These are phyloP conservation scores for Alternaria longipes DNA, from an alignment of 2,329 filamentous ascomycete species.

Conservation along the genomic window DNA sequence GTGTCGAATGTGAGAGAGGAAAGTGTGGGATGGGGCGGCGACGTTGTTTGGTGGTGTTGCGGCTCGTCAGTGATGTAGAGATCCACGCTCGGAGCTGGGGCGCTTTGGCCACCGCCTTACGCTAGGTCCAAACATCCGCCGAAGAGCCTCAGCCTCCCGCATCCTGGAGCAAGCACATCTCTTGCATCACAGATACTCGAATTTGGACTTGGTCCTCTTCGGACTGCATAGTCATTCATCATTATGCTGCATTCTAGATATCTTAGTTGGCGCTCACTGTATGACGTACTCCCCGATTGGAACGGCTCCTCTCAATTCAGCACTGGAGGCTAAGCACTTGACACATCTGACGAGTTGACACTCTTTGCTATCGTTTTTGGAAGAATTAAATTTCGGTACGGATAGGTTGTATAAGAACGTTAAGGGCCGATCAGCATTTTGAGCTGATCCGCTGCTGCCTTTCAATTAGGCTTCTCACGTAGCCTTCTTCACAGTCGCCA, in stretches of 20 bases:
- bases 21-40: slow-evolving; percentile 14
- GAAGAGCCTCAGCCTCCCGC: slow-evolving; percentile 18
- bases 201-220: background rate
- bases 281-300: background rate
- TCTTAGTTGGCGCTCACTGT: background rate
- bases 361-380: too few species aligned
- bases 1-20: background rate
- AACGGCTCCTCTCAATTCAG: background rate
- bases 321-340: too few species aligned
- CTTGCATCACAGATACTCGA: background rate
- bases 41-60: slow-evolving; percentile 29
- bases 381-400: too few species aligned
- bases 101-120: slow-evolving; percentile 18
- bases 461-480: background rate
- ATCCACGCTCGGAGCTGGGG: slow-evolving; percentile 15
- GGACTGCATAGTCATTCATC: background rate
- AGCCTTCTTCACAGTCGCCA: slow-evolving; percentile 45
- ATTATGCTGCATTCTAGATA: background rate
- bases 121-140: slow-evolving; percentile 23
- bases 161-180: background rate
- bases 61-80: slow-evolving; percentile 29
- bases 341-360: too few species aligned
- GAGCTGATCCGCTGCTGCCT: too few species aligned
- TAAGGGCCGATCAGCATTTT: too few species aligned
- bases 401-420: too few species aligned